A percentile compares a stretch with the other conserved stretches of the same genome.
Evolutionary conservation across 1,284 basidiomycete genomes (phyloP).

Genomic region (Marasmius fiardii): DNA sequence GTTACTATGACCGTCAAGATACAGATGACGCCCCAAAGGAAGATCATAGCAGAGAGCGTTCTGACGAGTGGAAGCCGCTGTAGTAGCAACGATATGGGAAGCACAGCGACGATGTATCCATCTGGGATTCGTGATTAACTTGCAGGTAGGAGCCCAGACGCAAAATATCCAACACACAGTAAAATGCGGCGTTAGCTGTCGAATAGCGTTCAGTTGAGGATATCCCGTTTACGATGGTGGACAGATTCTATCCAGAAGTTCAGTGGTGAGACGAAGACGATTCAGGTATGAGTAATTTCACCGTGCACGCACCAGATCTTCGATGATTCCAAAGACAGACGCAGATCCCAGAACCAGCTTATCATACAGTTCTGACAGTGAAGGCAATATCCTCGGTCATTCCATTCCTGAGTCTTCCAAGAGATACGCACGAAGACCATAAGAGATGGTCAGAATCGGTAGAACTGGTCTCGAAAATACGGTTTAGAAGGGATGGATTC

Average conservation of each 20-base stretch:
- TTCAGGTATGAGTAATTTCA: no score
- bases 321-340: constrained; percentile 14
- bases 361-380: constrained; percentile 12
- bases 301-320: constrained; percentile 6
- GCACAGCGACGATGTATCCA: constrained; percentile 13
- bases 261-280: no score
- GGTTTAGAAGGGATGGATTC: not conserved
- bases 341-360: constrained; percentile 13
- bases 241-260: constrained; percentile 1
- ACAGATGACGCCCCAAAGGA: constrained; percentile 10
- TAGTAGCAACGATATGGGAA: constrained; percentile 11
- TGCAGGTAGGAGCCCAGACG: not conserved
- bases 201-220: constrained; percentile 12
- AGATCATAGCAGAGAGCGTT: constrained; percentile 9
- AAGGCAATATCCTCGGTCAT: not conserved
- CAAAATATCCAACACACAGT: not conserved
- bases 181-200: constrained; percentile 11
- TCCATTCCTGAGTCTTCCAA: not conserved
- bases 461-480: constrained; percentile 1
- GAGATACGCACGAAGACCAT: constrained; percentile 10
- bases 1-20: constrained; percentile 9
- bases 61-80: constrained; percentile 11
- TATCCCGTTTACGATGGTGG: constrained; percentile 4
- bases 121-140: not conserved
- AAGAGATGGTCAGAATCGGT: constrained; percentile 12